Evolutionary conservation across 2,329 filamentous ascomycete genomes (phyloP).

Genomic region (Harringtonia aguacate): DNA sequence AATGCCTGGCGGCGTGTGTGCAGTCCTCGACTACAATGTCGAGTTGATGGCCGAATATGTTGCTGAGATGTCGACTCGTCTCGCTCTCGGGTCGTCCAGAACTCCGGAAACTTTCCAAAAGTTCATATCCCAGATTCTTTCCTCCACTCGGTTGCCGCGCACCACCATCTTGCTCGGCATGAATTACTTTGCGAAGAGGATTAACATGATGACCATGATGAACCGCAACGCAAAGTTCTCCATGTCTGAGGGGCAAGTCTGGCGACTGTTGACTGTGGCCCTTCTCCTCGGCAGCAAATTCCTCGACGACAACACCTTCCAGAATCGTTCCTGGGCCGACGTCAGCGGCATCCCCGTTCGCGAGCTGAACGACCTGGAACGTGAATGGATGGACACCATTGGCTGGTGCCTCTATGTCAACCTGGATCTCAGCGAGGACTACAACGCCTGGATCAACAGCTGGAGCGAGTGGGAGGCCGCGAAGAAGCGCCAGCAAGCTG

Average conservation of each 20-base stretch:
- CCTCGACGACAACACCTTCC: constrained; percentile 92
- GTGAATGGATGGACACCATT: constrained; percentile 77
- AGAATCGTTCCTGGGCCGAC: constrained; percentile 94
- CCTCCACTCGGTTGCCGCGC: constrained; percentile 79
- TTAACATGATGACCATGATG: constrained; percentile 58
- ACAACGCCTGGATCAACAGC: constrained; percentile 50
- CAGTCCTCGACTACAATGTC: constrained; percentile 93
- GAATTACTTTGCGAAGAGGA: constrained; percentile 76
- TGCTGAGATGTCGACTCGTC: constrained; percentile 66
- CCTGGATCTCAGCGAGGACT: constrained; percentile 63
- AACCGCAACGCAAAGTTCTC: constrained; percentile 34
- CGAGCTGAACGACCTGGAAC: constrained; percentile 77
- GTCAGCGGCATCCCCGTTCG: constrained; percentile 80
- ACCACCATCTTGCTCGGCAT: constrained; percentile 85
- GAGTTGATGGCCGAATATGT: constrained; percentile 94
- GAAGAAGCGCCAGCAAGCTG: constrained; percentile 41
- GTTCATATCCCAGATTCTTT: constrained; percentile 84
- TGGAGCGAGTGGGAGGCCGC: constrained; percentile 46
- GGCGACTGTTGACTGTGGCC: constrained; percentile 77
- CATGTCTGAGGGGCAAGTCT: constrained; percentile 61
- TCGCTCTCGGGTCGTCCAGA: constrained; percentile 47
- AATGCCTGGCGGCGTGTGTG: constrained; percentile 76
- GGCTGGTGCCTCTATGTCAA: constrained; percentile 82
- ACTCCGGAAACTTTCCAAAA: constrained; percentile 60
- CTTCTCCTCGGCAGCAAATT: constrained; percentile 90